Evolutionary conservation across 306 rosid species (phyloP), one percentile per base, ranked within the genome.

Genomic region (Ochetophila trinervis): DNA sequence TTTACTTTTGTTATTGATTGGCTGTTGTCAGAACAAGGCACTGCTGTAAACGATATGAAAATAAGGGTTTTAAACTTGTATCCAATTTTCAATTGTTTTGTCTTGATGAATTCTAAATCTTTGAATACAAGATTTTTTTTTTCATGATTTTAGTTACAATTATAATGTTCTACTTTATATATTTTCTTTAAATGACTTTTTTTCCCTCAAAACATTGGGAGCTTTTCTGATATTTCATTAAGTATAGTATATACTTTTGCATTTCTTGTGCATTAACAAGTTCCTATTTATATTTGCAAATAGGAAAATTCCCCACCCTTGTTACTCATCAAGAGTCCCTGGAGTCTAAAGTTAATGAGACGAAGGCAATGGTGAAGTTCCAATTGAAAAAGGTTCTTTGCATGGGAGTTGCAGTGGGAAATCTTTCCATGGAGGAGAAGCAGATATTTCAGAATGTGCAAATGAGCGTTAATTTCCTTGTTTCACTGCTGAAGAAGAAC

Each of bases 321-420:
- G 96, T 88, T 56, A 69, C 80, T 18, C 97, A 91, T 65, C 96
- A 91, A 75, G 97, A 91, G 68, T 86, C 97, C 11, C 84, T 91
- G 0, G 96, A 88, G 75, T 83, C 89, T 8, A 91, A 91, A 75
- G 91, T 91, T 5, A 76, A 85, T 9, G 96, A 91, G 84, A 86
- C 88, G 0, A 91, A 91, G 74, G 97, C 97, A 1, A 88, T 71
- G 83, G 87, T 91, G 0, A 88, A 91, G 66, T 88, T 91, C 71
- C 97, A 91, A 75, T 77, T 91, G 30, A 91, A 91, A 76, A 91
- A 84, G 86, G 96, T 88, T 53, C 89, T 91, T 17, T 88, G 94
- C 67, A 88, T 91, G 96, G 97, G 96, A 58, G 94, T 91, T 32
- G 97, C 91, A 9, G 96, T 88, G 1, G 97, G 97, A 2, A 91